These are phyloP conservation scores for Carex arenaria DNA, from an alignment of 202 grass and related monocot species.

Conservation along the genomic window DNA sequence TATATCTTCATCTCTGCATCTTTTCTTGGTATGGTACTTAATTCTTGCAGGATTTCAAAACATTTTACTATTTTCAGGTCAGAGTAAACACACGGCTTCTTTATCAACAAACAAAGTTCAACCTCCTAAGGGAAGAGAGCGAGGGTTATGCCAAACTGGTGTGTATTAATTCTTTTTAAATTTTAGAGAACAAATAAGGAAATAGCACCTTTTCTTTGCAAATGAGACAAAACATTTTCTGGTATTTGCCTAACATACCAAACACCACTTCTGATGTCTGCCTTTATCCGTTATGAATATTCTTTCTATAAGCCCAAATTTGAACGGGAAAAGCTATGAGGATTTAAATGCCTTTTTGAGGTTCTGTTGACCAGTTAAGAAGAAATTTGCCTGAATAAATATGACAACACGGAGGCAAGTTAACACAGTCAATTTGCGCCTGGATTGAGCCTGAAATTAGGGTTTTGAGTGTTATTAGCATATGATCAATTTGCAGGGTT, in stretches of 20 bases:
- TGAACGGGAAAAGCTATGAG: background rate
- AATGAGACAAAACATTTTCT: background rate
- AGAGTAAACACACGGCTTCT: conserved; percentile 98
- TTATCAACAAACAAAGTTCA: conserved; percentile 99
- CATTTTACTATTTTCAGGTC: conserved; percentile 50
- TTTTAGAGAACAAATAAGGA: background rate
- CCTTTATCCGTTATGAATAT: background rate
- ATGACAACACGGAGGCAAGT: background rate
- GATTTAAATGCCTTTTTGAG: background rate
- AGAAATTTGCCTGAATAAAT: background rate
- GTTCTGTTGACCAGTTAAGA: background rate
- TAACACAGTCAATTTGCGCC: background rate
- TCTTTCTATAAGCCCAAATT: background rate
- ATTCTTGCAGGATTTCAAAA: background rate
- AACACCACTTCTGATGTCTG: background rate
- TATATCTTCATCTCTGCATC: background rate
- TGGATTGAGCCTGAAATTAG: background rate
- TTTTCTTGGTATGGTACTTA: background rate
- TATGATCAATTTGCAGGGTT: conserved; percentile 1
- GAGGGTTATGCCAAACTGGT: conserved; percentile 99
- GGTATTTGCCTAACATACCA: conserved; percentile 18
- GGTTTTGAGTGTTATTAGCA: conserved; percentile 2
- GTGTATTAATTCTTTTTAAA: conserved; percentile 16
- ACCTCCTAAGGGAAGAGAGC: conserved; percentile 93
- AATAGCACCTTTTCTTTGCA: background rate